These are phyloP conservation scores for Suillus clintonianus DNA, from an alignment of 768 basidiomycete species.

Conservation along the genomic window DNA sequence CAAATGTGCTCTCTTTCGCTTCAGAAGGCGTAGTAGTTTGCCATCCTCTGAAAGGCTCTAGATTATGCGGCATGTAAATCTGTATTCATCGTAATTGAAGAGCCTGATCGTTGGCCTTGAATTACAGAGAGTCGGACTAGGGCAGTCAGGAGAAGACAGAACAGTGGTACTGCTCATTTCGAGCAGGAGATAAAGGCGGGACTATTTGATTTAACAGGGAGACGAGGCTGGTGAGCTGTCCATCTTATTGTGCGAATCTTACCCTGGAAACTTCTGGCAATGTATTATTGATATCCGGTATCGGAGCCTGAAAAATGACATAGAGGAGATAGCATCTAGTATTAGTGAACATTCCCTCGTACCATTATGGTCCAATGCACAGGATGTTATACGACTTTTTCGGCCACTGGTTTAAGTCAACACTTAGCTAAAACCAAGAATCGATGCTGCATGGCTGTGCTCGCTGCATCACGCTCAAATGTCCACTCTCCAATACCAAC, in stretches of 20 bases:
- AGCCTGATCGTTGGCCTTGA: not conserved
- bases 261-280: not conserved
- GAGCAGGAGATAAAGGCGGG: not conserved
- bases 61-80: not conserved
- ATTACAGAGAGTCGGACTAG: not conserved
- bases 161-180: not conserved
- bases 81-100: not conserved
- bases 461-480: not conserved
- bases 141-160: not conserved
- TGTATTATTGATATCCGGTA: not conserved
- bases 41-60: too few relatives aligned
- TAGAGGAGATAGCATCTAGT: too few relatives aligned
- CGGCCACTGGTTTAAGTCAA: not conserved
- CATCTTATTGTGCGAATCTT: not conserved
- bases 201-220: not conserved
- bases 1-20: too few relatives aligned
- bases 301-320: not conserved
- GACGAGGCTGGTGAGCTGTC: not conserved
- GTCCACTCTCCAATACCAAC: not conserved
- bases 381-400: not conserved
- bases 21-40: too few relatives aligned
- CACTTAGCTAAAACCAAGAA: too few relatives aligned
- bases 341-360: too few relatives aligned
- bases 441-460: not conserved
- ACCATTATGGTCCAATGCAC: not conserved